Percentiles rank a stretch among this genome's conserved stretches.
Evolutionary conservation across 2,329 filamentous ascomycete genomes (phyloP).

Genomic region (Fonsecaea pedrosoi): DNA sequence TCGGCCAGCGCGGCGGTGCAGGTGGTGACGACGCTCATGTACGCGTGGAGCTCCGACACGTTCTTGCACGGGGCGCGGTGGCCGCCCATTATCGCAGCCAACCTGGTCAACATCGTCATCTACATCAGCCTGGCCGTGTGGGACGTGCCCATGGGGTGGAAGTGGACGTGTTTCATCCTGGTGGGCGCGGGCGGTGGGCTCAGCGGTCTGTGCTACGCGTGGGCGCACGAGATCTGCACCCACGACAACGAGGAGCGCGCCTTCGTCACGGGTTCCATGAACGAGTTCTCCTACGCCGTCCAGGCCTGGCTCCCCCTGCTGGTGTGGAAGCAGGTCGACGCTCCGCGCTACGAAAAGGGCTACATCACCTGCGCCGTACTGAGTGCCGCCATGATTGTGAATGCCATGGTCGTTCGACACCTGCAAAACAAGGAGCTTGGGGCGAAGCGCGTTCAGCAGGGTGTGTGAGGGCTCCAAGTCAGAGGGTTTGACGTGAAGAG

Average conservation of each 20-base stretch:
- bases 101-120: neutral
- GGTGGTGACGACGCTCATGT: neutral
- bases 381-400: neutral
- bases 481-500: too few relatives aligned
- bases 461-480: neutral
- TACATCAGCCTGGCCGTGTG: neutral
- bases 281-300: neutral
- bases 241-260: neutral
- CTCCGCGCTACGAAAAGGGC: neutral
- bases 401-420: neutral
- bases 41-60: slow-evolving; percentile 1
- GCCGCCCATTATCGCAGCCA: neutral
- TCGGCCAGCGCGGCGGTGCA: neutral
- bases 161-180: neutral
- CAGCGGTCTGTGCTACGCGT: neutral
- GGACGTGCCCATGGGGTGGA: neutral
- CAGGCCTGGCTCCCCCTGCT: neutral
- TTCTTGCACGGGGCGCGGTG: neutral
- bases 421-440: neutral
- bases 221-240: neutral
- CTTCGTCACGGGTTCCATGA: neutral
- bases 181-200: neutral
- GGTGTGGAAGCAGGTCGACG: neutral
- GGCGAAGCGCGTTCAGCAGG: neutral
- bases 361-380: neutral